phyloP scores from a whole-genome alignment of 2,329 filamentous ascomycete genomes.

The Xylariaceae sp. region DNA sequence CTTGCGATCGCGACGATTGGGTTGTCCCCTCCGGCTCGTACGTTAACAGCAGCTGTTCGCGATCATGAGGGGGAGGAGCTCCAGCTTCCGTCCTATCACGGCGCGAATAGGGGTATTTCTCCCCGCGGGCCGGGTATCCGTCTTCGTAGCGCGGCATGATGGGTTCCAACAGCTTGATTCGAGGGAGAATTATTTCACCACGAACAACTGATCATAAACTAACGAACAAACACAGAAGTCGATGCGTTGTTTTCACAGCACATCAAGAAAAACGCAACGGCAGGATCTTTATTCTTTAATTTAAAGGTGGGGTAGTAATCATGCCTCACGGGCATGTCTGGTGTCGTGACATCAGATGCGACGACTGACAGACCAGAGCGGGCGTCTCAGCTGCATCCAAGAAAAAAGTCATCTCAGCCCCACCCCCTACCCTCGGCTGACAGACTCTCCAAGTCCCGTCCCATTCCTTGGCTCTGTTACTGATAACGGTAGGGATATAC shows the following conservation, averaged over 20 bases:
- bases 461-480: no score
- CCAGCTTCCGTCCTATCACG: background rate
- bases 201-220: background rate
- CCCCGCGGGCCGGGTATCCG: constrained; percentile 19
- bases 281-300: background rate
- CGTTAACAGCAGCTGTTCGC: constrained; percentile 20
- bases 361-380: constrained; percentile 1
- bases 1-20: constrained; percentile 21
- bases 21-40: constrained; percentile 41
- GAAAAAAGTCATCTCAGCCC: constrained; percentile 7
- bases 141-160: constrained; percentile 29
- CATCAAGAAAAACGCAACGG: background rate
- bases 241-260: background rate
- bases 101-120: constrained; percentile 21
- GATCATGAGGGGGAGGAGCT: constrained; percentile 2
- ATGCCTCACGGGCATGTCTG: constrained; percentile 8
- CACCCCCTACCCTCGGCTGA: background rate
- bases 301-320: constrained; percentile 11
- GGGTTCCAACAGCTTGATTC: background rate
- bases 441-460: no score
- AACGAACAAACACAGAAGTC: background rate
- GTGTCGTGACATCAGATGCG: constrained; percentile 11
- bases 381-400: constrained; percentile 7
- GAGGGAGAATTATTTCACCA: background rate
- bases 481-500: no score